Percentiles rank a stretch among this genome's conserved stretches.
These are phyloP conservation scores for Cryptococcus sp. DNA, from an alignment of 1,284 basidiomycete species.

Conservation along the genomic window DNA sequence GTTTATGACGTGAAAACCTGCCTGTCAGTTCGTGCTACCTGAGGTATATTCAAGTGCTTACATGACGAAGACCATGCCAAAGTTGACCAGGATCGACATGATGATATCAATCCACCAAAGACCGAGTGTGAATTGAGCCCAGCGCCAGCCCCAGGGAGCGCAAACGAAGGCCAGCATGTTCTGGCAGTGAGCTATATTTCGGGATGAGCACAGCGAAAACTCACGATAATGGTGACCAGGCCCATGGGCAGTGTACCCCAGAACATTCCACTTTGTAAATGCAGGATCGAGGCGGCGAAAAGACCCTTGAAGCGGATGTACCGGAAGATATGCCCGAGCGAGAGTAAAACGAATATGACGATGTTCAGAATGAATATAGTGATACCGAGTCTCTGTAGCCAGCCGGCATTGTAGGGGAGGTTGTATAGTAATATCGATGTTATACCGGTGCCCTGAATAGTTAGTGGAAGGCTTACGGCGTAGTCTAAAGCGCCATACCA, in stretches of 20 bases:
- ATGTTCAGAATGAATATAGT: conserved; percentile 64
- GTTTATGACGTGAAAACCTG: conserved; percentile 61
- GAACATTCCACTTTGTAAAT: conserved; percentile 64
- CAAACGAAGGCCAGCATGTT: conserved; percentile 51
- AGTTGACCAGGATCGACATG: conserved; percentile 58
- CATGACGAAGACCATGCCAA: conserved; percentile 64
- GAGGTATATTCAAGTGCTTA: conserved; percentile 37
- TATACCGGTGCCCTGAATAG: conserved; percentile 46
- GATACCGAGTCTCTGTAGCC: conserved; percentile 40
- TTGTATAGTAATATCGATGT: conserved; percentile 44
- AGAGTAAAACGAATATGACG: conserved; percentile 57
- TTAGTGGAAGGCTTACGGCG: background rate
- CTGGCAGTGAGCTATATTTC: conserved; percentile 18
- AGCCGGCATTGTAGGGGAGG: conserved; percentile 45
- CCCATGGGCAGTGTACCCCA: conserved; percentile 68
- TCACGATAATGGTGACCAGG: conserved; percentile 58
- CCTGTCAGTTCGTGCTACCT: background rate
- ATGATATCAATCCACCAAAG: conserved; percentile 69
- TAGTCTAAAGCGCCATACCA: conserved; percentile 25
- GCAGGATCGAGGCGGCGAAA: conserved; percentile 57
- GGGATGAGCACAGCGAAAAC: conserved; percentile 29
- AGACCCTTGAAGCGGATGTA: conserved; percentile 55
- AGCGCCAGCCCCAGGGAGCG: conserved; percentile 52
- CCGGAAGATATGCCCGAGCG: conserved; percentile 50
- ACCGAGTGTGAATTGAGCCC: conserved; percentile 61